Evolutionary conservation across 208 protist genomes (phyloP), one percentile per base, ranked within the genome.

Genomic region (Crithidia brevicula): DNA sequence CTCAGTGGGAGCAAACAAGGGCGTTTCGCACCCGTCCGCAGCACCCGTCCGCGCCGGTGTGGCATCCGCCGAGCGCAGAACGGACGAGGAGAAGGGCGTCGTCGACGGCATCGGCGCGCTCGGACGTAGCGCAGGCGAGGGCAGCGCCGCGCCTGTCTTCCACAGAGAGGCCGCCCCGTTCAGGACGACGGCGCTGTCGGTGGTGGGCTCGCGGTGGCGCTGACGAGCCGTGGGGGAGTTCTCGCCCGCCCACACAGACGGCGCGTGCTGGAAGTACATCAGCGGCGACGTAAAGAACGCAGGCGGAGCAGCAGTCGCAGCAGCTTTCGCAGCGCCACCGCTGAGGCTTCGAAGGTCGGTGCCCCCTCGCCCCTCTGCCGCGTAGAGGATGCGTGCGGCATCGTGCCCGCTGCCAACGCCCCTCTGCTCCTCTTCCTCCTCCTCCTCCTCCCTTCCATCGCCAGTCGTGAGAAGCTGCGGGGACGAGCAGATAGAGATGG

Each of bases 211-310:
- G 1, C 18, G 25, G 16, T 31, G 46, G 23, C 58, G 33, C 7
- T 43, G 49, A 0, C 51, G 59, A 30, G 57, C 6, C 43, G 43
- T 20, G 4, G 49, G 47, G 10, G 46, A n/a, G 30, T 50, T 47
- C 16, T 36, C 10, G 7, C 11, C 23, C 11, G 36, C 5, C 67
- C 45, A 69, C 45, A 69, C 54, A 3, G 54, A 25, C 2, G 70
- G 70, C 23, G 70, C 70, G 33, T 59, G 61, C 30, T 69, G 70
- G 36, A 75, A 75, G 36, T 75, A 75, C 6, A 28, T 31, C 23
- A 75, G 16, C 0, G 70, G 70, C 7, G 54, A 51, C 4, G 42
- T 52, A 8, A 64, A 13, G 10, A 45, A 38, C 45, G n/a, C n/a
- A n/a, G n/a, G n/a, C n/a, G n/a, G n/a, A n/a, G n/a, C n/a, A n/a